Conservation (phyloP, 1,284 basidiomycete genomes). For the Amylostereum areolatum region DNA sequence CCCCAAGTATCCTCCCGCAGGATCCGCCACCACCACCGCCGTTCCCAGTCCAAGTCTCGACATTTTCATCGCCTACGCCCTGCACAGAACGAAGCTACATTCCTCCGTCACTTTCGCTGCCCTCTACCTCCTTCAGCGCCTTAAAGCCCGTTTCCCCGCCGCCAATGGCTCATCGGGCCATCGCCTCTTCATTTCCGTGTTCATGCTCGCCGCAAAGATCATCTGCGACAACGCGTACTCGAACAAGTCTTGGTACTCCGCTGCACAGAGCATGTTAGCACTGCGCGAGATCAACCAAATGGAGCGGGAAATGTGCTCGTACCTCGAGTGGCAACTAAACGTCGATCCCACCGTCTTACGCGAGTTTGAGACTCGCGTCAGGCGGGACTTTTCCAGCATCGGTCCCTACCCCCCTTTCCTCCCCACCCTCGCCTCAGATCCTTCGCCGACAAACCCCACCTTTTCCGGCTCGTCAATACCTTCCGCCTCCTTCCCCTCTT, state of each 20-base stretch:
- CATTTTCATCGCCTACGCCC: constrained; percentile 1
- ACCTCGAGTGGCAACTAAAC: constrained; percentile 1
- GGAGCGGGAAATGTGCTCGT: constrained; percentile 1
- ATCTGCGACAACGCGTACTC: constrained; percentile 1
- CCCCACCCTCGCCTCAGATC: constrained; percentile 15
- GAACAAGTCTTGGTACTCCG: background rate
- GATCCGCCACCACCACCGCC: background rate
- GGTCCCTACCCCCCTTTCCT: constrained; percentile 11
- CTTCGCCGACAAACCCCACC: too few species aligned
- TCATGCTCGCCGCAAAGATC: background rate
- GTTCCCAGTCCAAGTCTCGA: constrained; percentile 16
- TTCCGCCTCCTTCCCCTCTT: too few species aligned
- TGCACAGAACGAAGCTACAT: background rate
- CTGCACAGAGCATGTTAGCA: background rate
- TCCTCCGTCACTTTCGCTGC: background rate
- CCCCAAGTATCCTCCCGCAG: background rate
- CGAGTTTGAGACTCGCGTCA: background rate
- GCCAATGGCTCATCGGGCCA: constrained; percentile 1
- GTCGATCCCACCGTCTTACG: background rate
- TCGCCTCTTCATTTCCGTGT: constrained; percentile 1
- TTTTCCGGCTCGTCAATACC: too few species aligned
- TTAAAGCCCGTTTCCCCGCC: constrained; percentile 1
- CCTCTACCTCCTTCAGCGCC: background rate
- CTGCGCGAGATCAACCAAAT: constrained; percentile 1
- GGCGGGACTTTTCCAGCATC: constrained; percentile 9